phyloP scores from a whole-genome alignment of 2,329 filamentous ascomycete species.

The Claviceps sorghi region DNA sequence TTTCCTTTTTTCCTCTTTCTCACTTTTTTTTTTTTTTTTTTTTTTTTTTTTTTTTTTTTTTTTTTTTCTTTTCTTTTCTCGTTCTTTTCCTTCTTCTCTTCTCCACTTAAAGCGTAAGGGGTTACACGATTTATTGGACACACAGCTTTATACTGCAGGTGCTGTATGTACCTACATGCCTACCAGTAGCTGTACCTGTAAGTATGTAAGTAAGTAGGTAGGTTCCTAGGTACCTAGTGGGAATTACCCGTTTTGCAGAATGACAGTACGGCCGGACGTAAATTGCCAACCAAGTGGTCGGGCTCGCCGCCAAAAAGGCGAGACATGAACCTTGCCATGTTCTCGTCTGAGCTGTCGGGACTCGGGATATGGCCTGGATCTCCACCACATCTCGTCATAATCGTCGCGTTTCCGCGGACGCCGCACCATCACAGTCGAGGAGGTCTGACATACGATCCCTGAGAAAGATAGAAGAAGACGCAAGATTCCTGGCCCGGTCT shows the following conservation, averaged over 20 bases:
- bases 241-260: not conserved
- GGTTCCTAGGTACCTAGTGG: not conserved
- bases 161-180: no score
- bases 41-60: not conserved
- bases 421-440: not conserved
- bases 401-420: constrained; percentile 3
- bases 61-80: not conserved
- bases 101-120: not conserved
- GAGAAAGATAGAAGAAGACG: constrained; percentile 1
- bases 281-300: not conserved
- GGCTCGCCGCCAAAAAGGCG: constrained; percentile 3
- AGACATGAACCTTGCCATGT: constrained; percentile 7
- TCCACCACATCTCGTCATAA: constrained; percentile 8
- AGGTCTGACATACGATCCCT: constrained; percentile 14
- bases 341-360: constrained; percentile 1
- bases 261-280: not conserved
- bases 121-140: not conserved
- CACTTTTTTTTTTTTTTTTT: not conserved
- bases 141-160: not conserved
- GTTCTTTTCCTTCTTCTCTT: not conserved
- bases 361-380: not conserved
- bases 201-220: not conserved
- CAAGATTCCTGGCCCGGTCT: constrained; percentile 9
- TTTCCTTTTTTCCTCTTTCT: not conserved
- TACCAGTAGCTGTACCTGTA: not conserved